These are phyloP conservation scores for Trichosporon sp. DNA, from an alignment of 1,284 basidiomycete genomes.

Conservation along the genomic window DNA sequence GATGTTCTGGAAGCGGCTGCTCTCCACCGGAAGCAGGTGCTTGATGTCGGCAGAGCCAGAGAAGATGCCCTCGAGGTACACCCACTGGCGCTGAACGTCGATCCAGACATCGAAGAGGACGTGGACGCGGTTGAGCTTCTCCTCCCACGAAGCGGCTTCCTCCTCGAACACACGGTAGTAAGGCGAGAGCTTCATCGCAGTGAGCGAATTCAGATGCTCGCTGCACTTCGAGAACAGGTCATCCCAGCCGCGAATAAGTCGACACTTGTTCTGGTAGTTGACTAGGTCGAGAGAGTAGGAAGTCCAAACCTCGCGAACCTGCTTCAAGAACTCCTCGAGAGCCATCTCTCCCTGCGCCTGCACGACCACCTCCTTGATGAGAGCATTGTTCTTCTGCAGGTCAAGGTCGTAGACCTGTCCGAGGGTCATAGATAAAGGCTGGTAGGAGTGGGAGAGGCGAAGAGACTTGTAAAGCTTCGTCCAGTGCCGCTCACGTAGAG, in stretches of 20 bases:
- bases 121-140: conserved; percentile 89
- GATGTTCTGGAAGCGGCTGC: conserved; percentile 95
- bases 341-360: conserved; percentile 99
- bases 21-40: conserved; percentile 95
- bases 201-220: conserved; percentile 91
- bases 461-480: conserved; percentile 94
- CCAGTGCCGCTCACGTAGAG: conserved; percentile 97
- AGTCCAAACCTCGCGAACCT: conserved; percentile 96
- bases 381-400: conserved; percentile 80
- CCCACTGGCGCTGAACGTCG: conserved; percentile 99
- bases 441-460: conserved; percentile 59
- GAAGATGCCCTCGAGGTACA: conserved; percentile 98
- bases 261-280: conserved; percentile 98
- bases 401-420: conserved; percentile 97
- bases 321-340: conserved; percentile 85
- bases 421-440: conserved; percentile 77
- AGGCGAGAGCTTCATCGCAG: conserved; percentile 94
- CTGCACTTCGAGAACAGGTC: conserved; percentile 94
- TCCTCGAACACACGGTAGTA: conserved; percentile 97
- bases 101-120: conserved; percentile 99
- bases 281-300: conserved; percentile 93
- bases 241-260: conserved; percentile 95
- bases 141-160: conserved; percentile 88
- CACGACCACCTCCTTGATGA: conserved; percentile 89
- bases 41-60: conserved; percentile 98